phyloP scores from a whole-genome alignment of 2,329 filamentous ascomycete genomes.

The Ophiostoma sp. region DNA sequence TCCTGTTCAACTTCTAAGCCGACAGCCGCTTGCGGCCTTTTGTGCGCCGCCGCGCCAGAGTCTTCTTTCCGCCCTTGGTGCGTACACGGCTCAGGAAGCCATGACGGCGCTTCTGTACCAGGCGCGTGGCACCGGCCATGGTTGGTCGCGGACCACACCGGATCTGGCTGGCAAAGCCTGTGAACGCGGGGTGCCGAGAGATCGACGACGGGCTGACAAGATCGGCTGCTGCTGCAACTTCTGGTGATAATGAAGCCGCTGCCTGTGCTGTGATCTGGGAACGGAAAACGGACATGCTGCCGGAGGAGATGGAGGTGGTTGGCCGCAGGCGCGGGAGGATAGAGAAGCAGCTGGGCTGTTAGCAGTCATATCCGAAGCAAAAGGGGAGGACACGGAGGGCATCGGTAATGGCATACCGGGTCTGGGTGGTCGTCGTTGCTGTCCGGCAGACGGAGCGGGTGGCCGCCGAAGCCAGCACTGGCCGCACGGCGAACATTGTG shows the following conservation, averaged over 20 bases:
- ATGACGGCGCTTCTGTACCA: conserved; percentile 55
- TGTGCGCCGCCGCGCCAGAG: conserved; percentile 45
- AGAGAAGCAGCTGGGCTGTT: conserved; percentile 32
- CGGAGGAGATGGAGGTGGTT: conserved; percentile 20
- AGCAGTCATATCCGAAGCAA: not conserved
- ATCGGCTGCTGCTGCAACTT: conserved; percentile 33
- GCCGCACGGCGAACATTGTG: conserved; percentile 20
- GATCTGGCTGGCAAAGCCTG: conserved; percentile 41
- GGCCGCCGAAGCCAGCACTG: conserved; percentile 14
- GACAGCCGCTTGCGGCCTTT: conserved; percentile 48
- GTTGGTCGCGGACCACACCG: conserved; percentile 56
- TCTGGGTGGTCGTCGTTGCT: conserved; percentile 14
- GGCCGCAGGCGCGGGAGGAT: conserved; percentile 25
- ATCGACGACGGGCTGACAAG: conserved; percentile 44
- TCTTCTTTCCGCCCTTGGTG: conserved; percentile 49
- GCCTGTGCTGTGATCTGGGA: conserved; percentile 15
- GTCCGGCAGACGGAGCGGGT: conserved; percentile 5
- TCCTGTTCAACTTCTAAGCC: conserved; percentile 27
- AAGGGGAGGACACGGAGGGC: not conserved
- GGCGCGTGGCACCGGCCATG: conserved; percentile 49
- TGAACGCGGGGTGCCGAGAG: conserved; percentile 49
- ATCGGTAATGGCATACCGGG: conserved; percentile 14
- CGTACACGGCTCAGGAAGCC: conserved; percentile 51
- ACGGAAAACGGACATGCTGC: conserved; percentile 19
- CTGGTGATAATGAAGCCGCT: conserved; percentile 23